Conservation (phyloP, 495 filamentous ascomycete species). For the Aspergillus diversus region DNA sequence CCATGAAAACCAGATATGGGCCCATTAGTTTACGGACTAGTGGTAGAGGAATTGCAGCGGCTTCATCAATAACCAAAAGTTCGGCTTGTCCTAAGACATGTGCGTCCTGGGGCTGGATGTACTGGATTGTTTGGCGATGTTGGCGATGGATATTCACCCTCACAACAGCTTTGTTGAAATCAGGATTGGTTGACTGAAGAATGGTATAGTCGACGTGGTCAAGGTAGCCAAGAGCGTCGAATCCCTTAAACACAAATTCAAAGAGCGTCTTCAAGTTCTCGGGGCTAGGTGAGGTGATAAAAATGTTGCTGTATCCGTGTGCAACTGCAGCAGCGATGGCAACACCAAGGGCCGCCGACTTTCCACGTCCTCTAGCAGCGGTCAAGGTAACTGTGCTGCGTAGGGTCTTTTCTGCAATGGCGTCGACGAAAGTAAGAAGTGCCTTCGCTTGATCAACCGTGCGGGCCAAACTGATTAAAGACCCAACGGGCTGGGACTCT, state of each 20-base stretch:
- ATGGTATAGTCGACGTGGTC: constrained; percentile 98
- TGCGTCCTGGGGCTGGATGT: constrained; percentile 94
- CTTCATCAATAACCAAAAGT: constrained; percentile 95
- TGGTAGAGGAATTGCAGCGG: constrained; percentile 93
- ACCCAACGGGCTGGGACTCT: constrained; percentile 84
- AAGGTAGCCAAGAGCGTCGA: constrained; percentile 88
- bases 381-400: constrained; percentile 92
- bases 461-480: constrained; percentile 79
- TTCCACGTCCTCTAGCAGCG: constrained; percentile 93
- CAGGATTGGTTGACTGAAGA: constrained; percentile 96
- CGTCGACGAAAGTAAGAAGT: constrained; percentile 91
- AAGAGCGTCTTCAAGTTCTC: constrained; percentile 99
- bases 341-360: constrained; percentile 93
- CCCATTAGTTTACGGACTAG: constrained; percentile 93
- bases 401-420: constrained; percentile 94
- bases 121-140: constrained; percentile 98
- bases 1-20: constrained; percentile 99
- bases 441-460: constrained; percentile 97
- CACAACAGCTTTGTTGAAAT: constrained; percentile 99
- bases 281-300: constrained; percentile 97
- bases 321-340: constrained; percentile 93
- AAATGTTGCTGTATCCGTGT: constrained; percentile 98
- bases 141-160: constrained; percentile 93
- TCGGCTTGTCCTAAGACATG: constrained; percentile 96
- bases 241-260: constrained; percentile 98